Percentiles rank a stretch among this genome's conserved stretches.
Evolutionary conservation across 495 filamentous ascomycete genomes (phyloP).

Genomic region (Pyronema domesticum): DNA sequence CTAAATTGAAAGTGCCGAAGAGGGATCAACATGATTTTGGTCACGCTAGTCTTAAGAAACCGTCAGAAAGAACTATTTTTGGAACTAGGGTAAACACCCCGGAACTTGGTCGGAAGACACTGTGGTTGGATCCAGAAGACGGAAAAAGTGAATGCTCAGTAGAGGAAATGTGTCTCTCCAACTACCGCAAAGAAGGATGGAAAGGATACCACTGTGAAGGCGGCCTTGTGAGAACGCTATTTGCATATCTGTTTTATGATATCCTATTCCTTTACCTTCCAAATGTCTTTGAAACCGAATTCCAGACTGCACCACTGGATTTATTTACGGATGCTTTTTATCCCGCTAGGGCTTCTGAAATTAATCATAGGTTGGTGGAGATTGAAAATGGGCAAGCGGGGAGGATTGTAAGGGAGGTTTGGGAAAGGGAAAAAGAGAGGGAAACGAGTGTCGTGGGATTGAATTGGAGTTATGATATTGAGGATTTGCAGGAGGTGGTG

Average conservation of each 20-base stretch:
- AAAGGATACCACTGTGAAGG: conserved; percentile 90
- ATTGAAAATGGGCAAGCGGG: conserved; percentile 61
- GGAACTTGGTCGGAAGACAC: conserved; percentile 48
- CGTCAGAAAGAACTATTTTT: conserved; percentile 52
- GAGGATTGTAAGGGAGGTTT: conserved; percentile 46
- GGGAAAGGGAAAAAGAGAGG: conserved; percentile 43
- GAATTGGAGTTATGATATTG: conserved; percentile 70
- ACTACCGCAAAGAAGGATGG: conserved; percentile 70
- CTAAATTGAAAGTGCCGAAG: conserved; percentile 62
- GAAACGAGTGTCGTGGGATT: conserved; percentile 75
- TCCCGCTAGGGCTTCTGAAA: conserved; percentile 62
- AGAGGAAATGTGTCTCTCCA: conserved; percentile 80
- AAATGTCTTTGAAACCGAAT: conserved; percentile 91
- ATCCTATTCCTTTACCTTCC: conserved; percentile 85
- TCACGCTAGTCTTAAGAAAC: conserved; percentile 56
- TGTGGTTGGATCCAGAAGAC: conserved; percentile 67
- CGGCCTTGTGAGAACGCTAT: conserved; percentile 75
- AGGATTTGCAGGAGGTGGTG: conserved; percentile 72
- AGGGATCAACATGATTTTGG: conserved; percentile 85
- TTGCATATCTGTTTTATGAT: conserved; percentile 84
- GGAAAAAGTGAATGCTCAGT: conserved; percentile 48
- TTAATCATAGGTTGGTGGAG: conserved; percentile 71
- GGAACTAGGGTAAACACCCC: conserved; percentile 46
- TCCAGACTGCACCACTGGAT: conserved; percentile 84
- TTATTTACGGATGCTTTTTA: conserved; percentile 91